Base-by-base conservation (phyloP, 139 green algal species). In the Bryopsis sp. region DNA sequence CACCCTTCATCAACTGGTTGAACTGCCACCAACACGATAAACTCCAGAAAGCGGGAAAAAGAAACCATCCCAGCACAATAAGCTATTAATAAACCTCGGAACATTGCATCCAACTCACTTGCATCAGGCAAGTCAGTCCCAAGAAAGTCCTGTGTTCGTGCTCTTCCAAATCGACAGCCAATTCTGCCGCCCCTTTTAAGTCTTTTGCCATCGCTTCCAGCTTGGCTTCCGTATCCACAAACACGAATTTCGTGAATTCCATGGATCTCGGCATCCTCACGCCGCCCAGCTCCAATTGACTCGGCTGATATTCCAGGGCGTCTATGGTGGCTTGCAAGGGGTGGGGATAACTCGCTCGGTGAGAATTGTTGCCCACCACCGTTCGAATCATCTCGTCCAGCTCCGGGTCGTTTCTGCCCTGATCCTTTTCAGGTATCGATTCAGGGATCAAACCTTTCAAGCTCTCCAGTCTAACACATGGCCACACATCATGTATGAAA, bases 91-190 rank as follows among this genome's bases (percentile, higher is more conserved):
- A n/a, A n/a, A n/a, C n/a, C n/a, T n/a, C n/a, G n/a, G n/a, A n/a
- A n/a, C n/a, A n/a, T n/a, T n/a, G n/a, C n/a, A n/a, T n/a, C n/a
- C n/a, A 54, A 54, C 15, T 26, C 19, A 54, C 43, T 77, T 98
- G 92, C 81, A 97, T 88, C 24, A 97, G 79, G 76, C 92, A 97
- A 11, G 81, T 88, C 77, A 97, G 95, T 47, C 92, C 92, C 64
- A 85, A 79, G 65, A 82, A 85, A 0, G 75, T 80, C 59, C 79
- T 76, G 80, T 90, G 93, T 39, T 50, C 81, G 81, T 98, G 91
- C 2, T 86, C 73, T 72, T 98, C 92, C 73, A 98, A 68, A 59
- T 98, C 92, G 2, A 97, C 67, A 0, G 91, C 91, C 2, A 97
- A 33, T 67, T 95, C 81, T 6, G 38, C 57, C 1, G 58, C 71